Percentiles rank a stretch among this genome's conserved stretches.
Evolutionary conservation across 306 rosid species (phyloP).

Genomic region (Lathyrus aphaca): DNA sequence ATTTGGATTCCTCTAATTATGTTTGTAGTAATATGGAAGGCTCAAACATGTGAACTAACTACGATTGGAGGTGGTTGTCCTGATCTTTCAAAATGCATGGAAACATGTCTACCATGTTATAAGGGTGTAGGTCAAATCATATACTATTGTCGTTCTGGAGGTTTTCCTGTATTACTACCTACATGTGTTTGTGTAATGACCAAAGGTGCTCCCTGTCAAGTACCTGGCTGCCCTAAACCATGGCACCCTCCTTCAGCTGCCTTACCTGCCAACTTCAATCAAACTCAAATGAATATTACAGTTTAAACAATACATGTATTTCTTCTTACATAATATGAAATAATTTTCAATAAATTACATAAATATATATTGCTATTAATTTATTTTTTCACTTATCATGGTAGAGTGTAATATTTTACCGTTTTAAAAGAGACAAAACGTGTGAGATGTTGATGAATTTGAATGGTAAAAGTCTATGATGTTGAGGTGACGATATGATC

Average conservation of each 20-base stretch:
- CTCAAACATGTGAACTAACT: not conserved
- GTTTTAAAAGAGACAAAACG: too few species aligned
- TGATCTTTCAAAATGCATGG: not conserved
- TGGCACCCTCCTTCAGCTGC: not conserved
- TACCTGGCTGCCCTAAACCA: not conserved
- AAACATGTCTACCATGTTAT: not conserved
- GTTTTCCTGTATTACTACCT: not conserved
- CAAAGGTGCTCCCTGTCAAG: constrained; percentile 8
- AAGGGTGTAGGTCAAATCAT: not conserved
- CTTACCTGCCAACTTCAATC: not conserved
- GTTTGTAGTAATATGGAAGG: not conserved
- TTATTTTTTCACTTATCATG: not conserved
- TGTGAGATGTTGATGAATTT: too few species aligned
- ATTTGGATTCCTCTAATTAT: too few species aligned
- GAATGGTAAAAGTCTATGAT: too few species aligned
- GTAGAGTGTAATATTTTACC: too few species aligned
- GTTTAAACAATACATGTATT: not conserved
- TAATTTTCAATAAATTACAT: not conserved
- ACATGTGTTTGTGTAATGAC: constrained; percentile 2
- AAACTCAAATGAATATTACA: not conserved
- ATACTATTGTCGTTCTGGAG: not conserved
- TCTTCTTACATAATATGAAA: not conserved
- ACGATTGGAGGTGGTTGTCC: constrained; percentile 7
- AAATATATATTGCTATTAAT: not conserved
- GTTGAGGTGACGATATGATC: too few species aligned